Percentiles rank a stretch among this genome's conserved stretches.
Evolutionary conservation across 2,329 filamentous ascomycete species (phyloP).

Genomic region (Curvularia lunata): DNA sequence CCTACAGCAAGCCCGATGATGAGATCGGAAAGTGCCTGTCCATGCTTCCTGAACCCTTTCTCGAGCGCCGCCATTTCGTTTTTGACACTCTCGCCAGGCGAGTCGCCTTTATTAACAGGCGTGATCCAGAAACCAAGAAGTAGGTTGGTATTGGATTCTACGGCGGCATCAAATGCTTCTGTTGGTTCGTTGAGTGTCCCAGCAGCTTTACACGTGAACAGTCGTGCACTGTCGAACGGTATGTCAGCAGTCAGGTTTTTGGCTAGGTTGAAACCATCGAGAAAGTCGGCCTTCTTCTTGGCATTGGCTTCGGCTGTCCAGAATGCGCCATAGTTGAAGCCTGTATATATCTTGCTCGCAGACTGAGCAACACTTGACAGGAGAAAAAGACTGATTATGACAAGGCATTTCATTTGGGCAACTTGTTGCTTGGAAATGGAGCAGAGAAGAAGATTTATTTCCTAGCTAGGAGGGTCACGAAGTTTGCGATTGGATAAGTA

Average conservation of each 20-base stretch:
- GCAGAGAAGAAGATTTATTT: neutral
- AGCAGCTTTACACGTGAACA: slow-evolving; percentile 69
- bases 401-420: slow-evolving; percentile 12
- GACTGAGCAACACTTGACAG: slow-evolving; percentile 13
- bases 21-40: slow-evolving; percentile 59
- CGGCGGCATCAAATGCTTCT: slow-evolving; percentile 49
- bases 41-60: slow-evolving; percentile 41
- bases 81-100: slow-evolving; percentile 42
- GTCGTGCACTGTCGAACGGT: slow-evolving; percentile 70
- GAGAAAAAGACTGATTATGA: slow-evolving; percentile 1
- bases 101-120: slow-evolving; percentile 42
- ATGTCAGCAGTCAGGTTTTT: slow-evolving; percentile 47
- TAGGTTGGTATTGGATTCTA: slow-evolving; percentile 41
- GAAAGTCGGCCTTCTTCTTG: slow-evolving; percentile 34
- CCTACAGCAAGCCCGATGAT: slow-evolving; percentile 47
- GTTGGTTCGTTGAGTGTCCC: slow-evolving; percentile 62
- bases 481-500: too few species aligned
- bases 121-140: slow-evolving; percentile 44
- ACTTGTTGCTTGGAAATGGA: neutral
- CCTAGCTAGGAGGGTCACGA: neutral
- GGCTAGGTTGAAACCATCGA: slow-evolving; percentile 30
- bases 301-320: slow-evolving; percentile 24
- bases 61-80: slow-evolving; percentile 41
- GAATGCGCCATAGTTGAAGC: slow-evolving; percentile 40
- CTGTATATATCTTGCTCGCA: slow-evolving; percentile 29